Evolutionary conservation across 306 rosid genomes (phyloP), one percentile per base, ranked within the genome.

Genomic region (Hylodesmum podocarpum): DNA sequence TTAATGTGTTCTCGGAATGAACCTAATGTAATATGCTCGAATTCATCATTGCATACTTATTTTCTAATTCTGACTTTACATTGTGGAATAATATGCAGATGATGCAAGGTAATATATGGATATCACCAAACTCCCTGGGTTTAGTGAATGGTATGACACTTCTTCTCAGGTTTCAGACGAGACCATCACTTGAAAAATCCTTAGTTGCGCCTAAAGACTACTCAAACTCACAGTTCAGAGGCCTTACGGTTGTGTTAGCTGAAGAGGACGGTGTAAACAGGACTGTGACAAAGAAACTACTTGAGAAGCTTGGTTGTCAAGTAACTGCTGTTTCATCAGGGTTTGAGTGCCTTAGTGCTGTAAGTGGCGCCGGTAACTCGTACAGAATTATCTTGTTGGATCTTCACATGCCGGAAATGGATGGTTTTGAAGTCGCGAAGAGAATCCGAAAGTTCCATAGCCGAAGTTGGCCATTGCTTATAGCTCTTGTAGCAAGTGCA

Each of bases 401-500:
- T 78, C 89, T 91, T 72, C 93, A 93, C 72, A 91, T 93, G 95
- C 96, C 90, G n/a, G 91, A 88, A 78, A 85, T 91, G 85, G 96
- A 93, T 66, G 96, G 98, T 12, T 93, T 86, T 14, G 94, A 93
- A 66, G 91, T 89, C 41, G 90, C 93, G 1, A 62, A 54, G 67
- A 85, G 95, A 78, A 85, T 93, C 62, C 36, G 93, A 64, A 93
- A 89, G 72, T 84, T 84, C 70, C 66, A 76, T 44, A 83, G 84
- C 86, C 78, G 40, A 29, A 86, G 46, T 31, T 82, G 91, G 96
- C 98, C 98, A 1, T 81, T 88, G 79, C 86, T 91, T 43, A 76
- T 93, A 18, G 98, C 95, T 49, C 70, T 93, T 1, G 85, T 90
- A 24, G 87, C 93, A 12, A 89, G 85, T 57, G 95, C 87, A 1